A percentile compares a stretch with the other conserved stretches of the same genome.
Conservation (phyloP, 768 basidiomycete genomes). For the Tricholoma bakamatsutake region DNA sequence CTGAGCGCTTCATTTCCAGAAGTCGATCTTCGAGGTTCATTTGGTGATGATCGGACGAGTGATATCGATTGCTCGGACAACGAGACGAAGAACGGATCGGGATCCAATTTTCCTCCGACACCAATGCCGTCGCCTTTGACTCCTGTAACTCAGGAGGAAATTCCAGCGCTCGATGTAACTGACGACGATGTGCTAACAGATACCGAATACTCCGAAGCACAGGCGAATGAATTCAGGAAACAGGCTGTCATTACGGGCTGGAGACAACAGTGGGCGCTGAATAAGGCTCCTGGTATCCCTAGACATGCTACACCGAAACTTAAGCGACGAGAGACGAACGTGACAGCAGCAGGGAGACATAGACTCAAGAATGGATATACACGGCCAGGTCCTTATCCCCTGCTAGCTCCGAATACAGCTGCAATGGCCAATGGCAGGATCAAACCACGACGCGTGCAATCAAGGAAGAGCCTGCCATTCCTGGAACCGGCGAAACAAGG, state of each 20-base stretch:
- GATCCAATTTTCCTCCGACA: constrained; percentile 21
- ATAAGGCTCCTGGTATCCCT: constrained; percentile 33
- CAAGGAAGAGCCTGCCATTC: constrained; percentile 20
- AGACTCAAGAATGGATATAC: constrained; percentile 14
- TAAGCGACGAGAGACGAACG: constrained; percentile 38
- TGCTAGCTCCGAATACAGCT: constrained; percentile 9
- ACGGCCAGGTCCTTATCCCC: constrained; percentile 16
- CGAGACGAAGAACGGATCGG: constrained; percentile 15
- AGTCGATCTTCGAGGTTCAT: constrained; percentile 40
- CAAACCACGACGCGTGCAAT: constrained; percentile 14
- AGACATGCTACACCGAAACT: constrained; percentile 20
- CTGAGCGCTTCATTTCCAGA: constrained; percentile 15
- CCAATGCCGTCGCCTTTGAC: constrained; percentile 35
- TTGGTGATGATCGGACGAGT: constrained; percentile 37
- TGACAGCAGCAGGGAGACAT: constrained; percentile 38
- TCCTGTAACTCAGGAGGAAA: constrained; percentile 15
- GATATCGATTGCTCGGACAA: constrained; percentile 39
- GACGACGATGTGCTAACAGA: constrained; percentile 25
- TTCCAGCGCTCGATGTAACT: constrained; percentile 6
- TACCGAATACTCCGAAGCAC: constrained; percentile 19
- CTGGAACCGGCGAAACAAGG: constrained; percentile 3
- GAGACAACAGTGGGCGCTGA: constrained; percentile 45
- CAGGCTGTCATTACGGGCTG: constrained; percentile 48
- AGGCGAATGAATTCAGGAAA: constrained; percentile 24
- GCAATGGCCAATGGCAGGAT: constrained; percentile 1